Conservation (phyloP, 805 yeast species). For the Saturnispora besseyi region DNA sequence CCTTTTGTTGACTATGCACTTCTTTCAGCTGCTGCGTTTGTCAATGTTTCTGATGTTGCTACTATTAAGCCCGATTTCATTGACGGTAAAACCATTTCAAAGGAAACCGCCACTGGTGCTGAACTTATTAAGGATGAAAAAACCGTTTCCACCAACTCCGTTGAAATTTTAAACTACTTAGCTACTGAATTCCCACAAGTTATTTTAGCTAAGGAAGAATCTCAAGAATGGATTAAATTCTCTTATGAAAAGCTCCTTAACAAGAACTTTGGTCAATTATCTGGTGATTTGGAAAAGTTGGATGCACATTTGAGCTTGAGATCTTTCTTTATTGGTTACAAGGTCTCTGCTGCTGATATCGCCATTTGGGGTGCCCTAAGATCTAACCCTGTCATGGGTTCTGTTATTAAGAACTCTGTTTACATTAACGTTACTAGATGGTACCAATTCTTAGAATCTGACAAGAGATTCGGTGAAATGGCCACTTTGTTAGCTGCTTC, state of each 20-base stretch:
- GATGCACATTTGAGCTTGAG: conserved; percentile 81
- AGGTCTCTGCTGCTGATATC: conserved; percentile 69
- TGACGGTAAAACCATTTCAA: conserved; percentile 61
- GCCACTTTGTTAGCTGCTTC: conserved; percentile 61
- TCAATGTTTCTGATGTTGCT: conserved; percentile 43
- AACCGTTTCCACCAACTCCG: conserved; percentile 31
- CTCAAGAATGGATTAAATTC: conserved; percentile 58
- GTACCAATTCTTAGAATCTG: conserved; percentile 71
- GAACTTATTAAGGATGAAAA: conserved; percentile 38
- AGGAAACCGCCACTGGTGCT: conserved; percentile 31
- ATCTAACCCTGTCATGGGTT: conserved; percentile 88
- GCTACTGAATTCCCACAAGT: conserved; percentile 45
- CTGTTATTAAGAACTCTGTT: conserved; percentile 75
- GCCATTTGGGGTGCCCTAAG: conserved; percentile 91
- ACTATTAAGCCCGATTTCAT: conserved; percentile 54
- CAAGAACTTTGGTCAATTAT: conserved; percentile 82
- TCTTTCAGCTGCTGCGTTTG: conserved; percentile 67
- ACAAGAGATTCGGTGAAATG: conserved; percentile 57
- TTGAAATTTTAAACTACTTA: conserved; percentile 39
- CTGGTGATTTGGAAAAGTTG: conserved; percentile 67
- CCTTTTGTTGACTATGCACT: conserved; percentile 72
- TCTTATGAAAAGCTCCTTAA: conserved; percentile 61
- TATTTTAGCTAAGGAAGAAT: conserved; percentile 28
- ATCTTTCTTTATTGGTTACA: conserved; percentile 63
- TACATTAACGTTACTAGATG: conserved; percentile 87